Evolutionary conservation across 805 yeast genomes (phyloP), one percentile per base, ranked within the genome.

Genomic region (Lipomyces sp.): DNA sequence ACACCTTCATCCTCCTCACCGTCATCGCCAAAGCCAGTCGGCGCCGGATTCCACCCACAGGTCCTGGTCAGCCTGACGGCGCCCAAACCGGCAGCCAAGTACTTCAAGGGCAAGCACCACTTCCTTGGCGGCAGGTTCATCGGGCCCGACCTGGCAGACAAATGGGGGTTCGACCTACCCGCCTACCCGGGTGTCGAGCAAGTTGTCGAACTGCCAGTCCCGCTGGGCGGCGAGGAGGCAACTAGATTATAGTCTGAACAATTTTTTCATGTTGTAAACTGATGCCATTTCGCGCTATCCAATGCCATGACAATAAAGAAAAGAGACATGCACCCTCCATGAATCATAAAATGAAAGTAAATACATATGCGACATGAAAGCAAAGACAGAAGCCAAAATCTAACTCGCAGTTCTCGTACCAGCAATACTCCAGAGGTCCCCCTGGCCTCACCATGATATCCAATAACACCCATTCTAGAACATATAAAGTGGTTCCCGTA

Each of bases 91-190:
- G 90, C 95, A 47, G 80, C 95, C 1, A 64, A 67, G 41, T 70
- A 68, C 51, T 76, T 86, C 55, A 64, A 68, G 6, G 73, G 76
- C 0, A 43, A 46, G 33, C 51, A 72, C 4, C 98, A 91, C 65
- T 93, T 79, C 66, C 75, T 90, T 33, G 98, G 98, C 1, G 98
- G 98, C 2, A 72, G 98, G 45, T 93, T 93, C 63, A 79, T 93
- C 16, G 78, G 82, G 41, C 63, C 67, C 13, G 71, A 68, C 8
- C 76, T 93, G 59, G 96, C 96, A 0, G 68, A 73, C 28, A 82
- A 82, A 65, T 87, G 84, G 72, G 85, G 78, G 1, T 81, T 93
- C 52, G 80, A 79, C 23, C 79, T 79, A 2, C 86, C 86, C 16
- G 62, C 74, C 2, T 85, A 82, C 61, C 69, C 71, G 28, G 83